Conservation (phyloP, 2,329 filamentous ascomycete species). For the Hysterium pulicare region DNA sequence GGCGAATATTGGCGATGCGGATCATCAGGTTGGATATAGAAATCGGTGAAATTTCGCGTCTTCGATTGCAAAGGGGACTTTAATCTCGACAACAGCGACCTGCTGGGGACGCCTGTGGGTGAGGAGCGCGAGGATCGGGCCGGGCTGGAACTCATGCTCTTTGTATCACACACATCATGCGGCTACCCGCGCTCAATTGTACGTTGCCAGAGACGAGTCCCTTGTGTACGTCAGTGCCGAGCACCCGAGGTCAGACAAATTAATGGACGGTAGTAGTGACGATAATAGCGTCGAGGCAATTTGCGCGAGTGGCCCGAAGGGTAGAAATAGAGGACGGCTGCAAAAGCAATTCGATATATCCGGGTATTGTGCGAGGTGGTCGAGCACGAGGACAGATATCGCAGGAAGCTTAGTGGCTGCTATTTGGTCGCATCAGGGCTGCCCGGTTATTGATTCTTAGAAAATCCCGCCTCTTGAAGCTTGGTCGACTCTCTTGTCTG, state of each 20-base stretch:
- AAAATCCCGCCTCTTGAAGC: too few relatives aligned
- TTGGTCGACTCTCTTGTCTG: too few relatives aligned
- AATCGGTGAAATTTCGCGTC: slow-evolving; percentile 69
- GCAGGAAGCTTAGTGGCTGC: too few relatives aligned
- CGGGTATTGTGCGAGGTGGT: background rate
- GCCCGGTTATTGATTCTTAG: too few relatives aligned
- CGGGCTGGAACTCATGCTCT: slow-evolving; percentile 39
- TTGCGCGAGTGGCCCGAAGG: background rate
- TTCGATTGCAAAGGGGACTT: slow-evolving; percentile 54
- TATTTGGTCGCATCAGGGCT: too few relatives aligned
- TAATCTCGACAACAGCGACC: slow-evolving; percentile 51
- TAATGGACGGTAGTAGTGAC: background rate
- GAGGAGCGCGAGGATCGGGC: slow-evolving; percentile 29
- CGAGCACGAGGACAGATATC: background rate
- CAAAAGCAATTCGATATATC: background rate
- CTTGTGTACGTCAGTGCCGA: background rate
- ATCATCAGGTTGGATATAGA: slow-evolving; percentile 72
- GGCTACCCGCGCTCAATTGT: slow-evolving; percentile 28
- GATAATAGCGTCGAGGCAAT: background rate
- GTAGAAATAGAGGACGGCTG: background rate
- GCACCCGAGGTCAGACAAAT: background rate
- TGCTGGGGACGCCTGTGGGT: slow-evolving; percentile 23
- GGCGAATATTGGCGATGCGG: slow-evolving; percentile 73
- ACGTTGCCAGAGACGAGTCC: slow-evolving; percentile 1
- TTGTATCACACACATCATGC: slow-evolving; percentile 37